A percentile compares a stretch with the other conserved stretches of the same genome.
phyloP scores from a whole-genome alignment of 108 stramenopile genomes.

The Nannochloropsis oceanica region DNA sequence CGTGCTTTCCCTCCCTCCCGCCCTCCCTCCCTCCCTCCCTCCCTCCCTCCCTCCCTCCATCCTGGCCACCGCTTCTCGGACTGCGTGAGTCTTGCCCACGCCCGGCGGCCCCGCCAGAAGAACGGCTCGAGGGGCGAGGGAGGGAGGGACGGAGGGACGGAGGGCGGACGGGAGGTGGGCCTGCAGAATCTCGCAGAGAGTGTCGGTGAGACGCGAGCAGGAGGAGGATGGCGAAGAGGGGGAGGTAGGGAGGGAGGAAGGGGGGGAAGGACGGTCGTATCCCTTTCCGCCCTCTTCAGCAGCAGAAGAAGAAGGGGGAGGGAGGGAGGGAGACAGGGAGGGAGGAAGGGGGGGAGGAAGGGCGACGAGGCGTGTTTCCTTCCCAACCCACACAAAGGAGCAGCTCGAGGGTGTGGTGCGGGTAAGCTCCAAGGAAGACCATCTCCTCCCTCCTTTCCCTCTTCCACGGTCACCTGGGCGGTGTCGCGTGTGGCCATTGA shows the following conservation, averaged over 20 bases:
- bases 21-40: neutral
- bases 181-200: neutral
- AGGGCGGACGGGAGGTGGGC: neutral
- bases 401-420: neutral
- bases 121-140: neutral
- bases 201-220: neutral
- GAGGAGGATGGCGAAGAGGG: neutral
- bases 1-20: neutral
- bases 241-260: neutral
- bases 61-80: neutral
- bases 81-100: conserved; percentile 17
- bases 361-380: neutral
- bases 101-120: conserved; percentile 15
- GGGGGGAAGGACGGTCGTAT: neutral
- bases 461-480: too few relatives aligned
- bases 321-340: neutral
- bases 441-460: too few relatives aligned
- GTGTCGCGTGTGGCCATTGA: neutral
- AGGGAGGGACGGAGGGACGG: neutral
- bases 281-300: too few relatives aligned
- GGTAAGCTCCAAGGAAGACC: neutral
- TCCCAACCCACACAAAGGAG: neutral
- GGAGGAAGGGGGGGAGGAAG: neutral
- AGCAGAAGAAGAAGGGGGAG: neutral
- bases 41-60: neutral